A percentile compares a stretch with the other conserved stretches of the same genome.
Conservation (phyloP, 768 basidiomycete species). For the Gloeostereum incarnatum region DNA sequence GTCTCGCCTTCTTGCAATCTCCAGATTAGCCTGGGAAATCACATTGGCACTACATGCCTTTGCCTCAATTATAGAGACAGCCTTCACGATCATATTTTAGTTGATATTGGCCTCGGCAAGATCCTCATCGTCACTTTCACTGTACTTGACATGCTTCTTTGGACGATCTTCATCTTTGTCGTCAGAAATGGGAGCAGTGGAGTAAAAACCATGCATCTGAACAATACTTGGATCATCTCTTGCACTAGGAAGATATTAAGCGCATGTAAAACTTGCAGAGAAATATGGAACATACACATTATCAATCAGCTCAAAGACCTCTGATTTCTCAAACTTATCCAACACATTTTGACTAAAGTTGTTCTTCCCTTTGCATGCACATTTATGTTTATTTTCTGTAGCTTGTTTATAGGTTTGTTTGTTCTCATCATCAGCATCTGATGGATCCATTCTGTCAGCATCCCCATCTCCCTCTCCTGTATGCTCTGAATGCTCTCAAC, state of each 20-base stretch:
- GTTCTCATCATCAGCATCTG: too few relatives aligned
- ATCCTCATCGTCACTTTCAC: too few relatives aligned
- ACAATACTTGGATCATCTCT: not conserved
- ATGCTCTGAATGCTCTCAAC: constrained; percentile 1
- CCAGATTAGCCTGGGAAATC: not conserved
- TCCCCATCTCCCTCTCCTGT: constrained; percentile 10
- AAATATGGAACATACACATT: constrained; percentile 3
- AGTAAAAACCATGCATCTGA: not conserved
- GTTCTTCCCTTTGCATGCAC: not conserved
- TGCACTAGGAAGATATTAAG: not conserved
- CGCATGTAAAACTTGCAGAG: not conserved
- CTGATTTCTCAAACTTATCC: constrained; percentile 3
- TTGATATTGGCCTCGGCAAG: not conserved
- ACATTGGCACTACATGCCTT: not conserved
- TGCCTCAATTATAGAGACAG: not conserved
- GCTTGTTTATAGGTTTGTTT: too few relatives aligned
- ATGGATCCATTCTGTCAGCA: not conserved
- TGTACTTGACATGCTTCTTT: too few relatives aligned
- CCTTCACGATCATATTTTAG: not conserved
- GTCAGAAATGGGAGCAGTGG: not conserved
- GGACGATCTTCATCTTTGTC: too few relatives aligned
- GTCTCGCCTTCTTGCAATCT: not conserved
- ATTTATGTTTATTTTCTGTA: not conserved
- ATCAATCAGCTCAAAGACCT: constrained; percentile 5
- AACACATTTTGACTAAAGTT: not conserved